These are phyloP conservation scores for Paecilomyces dactylethromorphus DNA, from an alignment of 2,329 filamentous ascomycete species.

Conservation along the genomic window DNA sequence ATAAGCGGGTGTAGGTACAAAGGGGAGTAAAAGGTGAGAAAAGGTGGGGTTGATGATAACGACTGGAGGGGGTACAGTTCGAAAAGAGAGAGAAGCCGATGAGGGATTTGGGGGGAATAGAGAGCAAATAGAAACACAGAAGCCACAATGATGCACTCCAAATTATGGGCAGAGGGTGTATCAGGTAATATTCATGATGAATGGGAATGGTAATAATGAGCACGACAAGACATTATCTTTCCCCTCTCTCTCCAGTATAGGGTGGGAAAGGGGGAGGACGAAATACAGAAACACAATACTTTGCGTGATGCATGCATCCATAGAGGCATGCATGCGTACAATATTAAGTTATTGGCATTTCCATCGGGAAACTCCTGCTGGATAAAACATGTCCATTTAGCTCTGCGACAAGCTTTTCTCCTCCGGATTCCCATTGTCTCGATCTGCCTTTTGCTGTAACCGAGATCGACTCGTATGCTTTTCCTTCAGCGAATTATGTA, in stretches of 20 bases:
- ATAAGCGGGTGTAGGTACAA: background rate
- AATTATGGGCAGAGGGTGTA: background rate
- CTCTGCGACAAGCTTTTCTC: background rate
- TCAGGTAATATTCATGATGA: background rate
- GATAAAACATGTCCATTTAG: background rate
- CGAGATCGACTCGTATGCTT: background rate
- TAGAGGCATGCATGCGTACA: background rate
- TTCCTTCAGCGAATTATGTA: background rate
- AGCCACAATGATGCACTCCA: background rate
- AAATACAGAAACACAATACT: background rate
- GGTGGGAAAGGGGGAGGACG: background rate
- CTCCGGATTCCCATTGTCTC: background rate
- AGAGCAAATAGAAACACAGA: conserved; percentile 11
- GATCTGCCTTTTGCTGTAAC: conserved; percentile 3
- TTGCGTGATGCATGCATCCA: background rate
- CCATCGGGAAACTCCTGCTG: background rate
- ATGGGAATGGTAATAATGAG: conserved; percentile 3
- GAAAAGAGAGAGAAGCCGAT: background rate
- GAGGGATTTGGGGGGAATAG: conserved; percentile 1
- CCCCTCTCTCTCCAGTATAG: background rate
- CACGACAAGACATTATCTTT: background rate
- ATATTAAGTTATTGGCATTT: background rate
- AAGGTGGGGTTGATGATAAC: background rate
- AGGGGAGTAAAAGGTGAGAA: background rate
- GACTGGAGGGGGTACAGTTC: background rate